Conservation (phyloP, 208 protist species). For the Crithidia bombi region DNA sequence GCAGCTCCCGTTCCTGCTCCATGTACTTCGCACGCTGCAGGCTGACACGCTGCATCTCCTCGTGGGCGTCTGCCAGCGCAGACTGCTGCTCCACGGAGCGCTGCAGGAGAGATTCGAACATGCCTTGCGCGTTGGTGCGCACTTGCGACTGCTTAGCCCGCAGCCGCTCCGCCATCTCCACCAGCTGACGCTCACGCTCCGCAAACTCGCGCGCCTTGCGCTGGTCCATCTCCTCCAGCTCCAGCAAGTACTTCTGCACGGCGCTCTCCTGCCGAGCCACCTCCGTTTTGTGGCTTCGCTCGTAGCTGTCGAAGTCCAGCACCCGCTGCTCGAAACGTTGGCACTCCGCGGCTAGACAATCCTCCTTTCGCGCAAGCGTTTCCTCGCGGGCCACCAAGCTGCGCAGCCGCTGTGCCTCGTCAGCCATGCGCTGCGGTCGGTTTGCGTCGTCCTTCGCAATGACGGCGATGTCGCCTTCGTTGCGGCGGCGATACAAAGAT, state of each 20-base stretch:
- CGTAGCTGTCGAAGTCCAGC: constrained; percentile 38
- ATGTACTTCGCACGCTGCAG: constrained; percentile 38
- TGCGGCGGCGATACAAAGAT: constrained; percentile 40
- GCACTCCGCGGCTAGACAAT: constrained; percentile 42
- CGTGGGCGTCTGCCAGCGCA: constrained; percentile 34
- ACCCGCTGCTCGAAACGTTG: constrained; percentile 45
- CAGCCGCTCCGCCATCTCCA: constrained; percentile 44
- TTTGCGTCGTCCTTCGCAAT: constrained; percentile 4
- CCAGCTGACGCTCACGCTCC: constrained; percentile 42
- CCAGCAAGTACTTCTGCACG: constrained; percentile 54
- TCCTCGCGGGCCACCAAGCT: constrained; percentile 25
- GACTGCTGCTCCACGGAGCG: constrained; percentile 42
- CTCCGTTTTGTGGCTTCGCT: constrained; percentile 33
- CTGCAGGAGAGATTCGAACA: constrained; percentile 40
- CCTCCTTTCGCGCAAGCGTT: constrained; percentile 37
- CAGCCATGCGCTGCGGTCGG: constrained; percentile 19
- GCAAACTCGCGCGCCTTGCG: constrained; percentile 45
- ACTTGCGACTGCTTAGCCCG: constrained; percentile 23
- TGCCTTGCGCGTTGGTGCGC: constrained; percentile 24
- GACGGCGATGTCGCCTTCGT: constrained; percentile 14
- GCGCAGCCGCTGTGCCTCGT: constrained; percentile 30
- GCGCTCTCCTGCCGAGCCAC: constrained; percentile 47
- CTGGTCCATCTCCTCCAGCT: constrained; percentile 58
- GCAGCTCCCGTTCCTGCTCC: constrained; percentile 24
- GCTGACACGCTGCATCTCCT: constrained; percentile 41